Conservation (phyloP, 257 asterid genomes). For the Euphrasia confusa region DNA sequence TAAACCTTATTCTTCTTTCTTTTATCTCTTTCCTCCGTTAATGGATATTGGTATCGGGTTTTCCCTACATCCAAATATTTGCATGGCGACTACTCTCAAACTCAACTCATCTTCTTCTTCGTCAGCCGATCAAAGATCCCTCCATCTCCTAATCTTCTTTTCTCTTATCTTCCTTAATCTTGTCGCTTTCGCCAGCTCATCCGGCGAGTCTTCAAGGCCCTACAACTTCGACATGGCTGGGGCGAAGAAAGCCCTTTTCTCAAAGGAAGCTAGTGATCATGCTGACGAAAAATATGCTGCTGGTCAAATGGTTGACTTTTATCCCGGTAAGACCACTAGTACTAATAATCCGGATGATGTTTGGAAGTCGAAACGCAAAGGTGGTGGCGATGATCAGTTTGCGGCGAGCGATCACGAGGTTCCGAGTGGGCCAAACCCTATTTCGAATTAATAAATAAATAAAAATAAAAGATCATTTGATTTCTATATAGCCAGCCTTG, state of each 20-base stretch:
- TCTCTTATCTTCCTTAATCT: slow-evolving; percentile 24
- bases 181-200: slow-evolving; percentile 27
- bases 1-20: slow-evolving; percentile 15
- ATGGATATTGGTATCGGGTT: slow-evolving; percentile 29
- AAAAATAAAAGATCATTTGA: not conserved
- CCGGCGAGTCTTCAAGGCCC: not conserved
- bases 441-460: slow-evolving; percentile 38
- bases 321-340: not conserved
- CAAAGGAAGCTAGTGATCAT: not conserved
- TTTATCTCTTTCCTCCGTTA: slow-evolving; percentile 9
- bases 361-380: slow-evolving; percentile 7
- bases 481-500: not conserved
- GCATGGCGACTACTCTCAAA: slow-evolving; percentile 29
- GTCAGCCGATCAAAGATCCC: slow-evolving; percentile 12
- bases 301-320: not conserved
- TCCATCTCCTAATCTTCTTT: slow-evolving; percentile 21
- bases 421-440: slow-evolving; percentile 80
- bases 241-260: slow-evolving; percentile 11
- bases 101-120: slow-evolving; percentile 9
- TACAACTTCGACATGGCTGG: slow-evolving; percentile 12
- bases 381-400: slow-evolving; percentile 15
- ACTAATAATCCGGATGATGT: not conserved
- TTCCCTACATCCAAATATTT: slow-evolving; percentile 19
- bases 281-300: not conserved
- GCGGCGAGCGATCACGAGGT: slow-evolving; percentile 55